Conservation (phyloP, 805 yeast genomes). For the Metschnikowia matae region DNA sequence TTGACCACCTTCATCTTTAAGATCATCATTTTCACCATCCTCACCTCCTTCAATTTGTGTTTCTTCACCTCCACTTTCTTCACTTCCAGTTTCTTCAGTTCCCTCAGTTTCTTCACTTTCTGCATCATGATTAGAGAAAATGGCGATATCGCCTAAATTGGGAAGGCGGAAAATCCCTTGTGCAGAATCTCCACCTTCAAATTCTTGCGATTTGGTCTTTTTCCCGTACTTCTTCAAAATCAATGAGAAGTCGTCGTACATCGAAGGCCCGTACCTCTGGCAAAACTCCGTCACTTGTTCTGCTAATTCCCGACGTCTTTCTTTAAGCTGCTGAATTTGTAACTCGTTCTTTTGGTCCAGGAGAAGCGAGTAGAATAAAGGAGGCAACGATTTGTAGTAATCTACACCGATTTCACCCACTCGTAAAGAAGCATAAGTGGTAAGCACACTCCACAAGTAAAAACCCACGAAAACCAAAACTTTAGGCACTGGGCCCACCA, state of each 20-base stretch:
- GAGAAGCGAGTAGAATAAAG: conserved; percentile 32
- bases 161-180: conserved; percentile 12
- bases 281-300: conserved; percentile 32
- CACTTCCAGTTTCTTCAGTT: too few species aligned
- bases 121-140: conserved; percentile 20
- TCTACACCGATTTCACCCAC: conserved; percentile 42
- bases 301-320: conserved; percentile 25
- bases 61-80: too few species aligned
- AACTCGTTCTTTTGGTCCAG: conserved; percentile 25
- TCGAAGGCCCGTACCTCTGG: conserved; percentile 33
- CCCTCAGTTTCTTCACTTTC: too few species aligned
- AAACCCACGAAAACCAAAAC: conserved; percentile 25
- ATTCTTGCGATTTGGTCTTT: too few species aligned
- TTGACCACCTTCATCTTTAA: too few species aligned
- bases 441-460: conserved; percentile 35
- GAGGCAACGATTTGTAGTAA: conserved; percentile 37
- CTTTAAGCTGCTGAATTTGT: conserved; percentile 32
- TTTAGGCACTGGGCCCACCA: conserved; percentile 11
- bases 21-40: too few species aligned
- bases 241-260: conserved; percentile 35
- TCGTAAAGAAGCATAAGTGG: conserved; percentile 40
- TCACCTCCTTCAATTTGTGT: too few species aligned
- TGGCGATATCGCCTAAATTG: conserved; percentile 27
- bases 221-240: conserved; percentile 12
- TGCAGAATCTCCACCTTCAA: too few species aligned